A percentile compares a stretch with the other conserved stretches of the same genome.
phyloP scores from a whole-genome alignment of 1,284 basidiomycete species.

The Cutaneotrichosporon sp. region DNA sequence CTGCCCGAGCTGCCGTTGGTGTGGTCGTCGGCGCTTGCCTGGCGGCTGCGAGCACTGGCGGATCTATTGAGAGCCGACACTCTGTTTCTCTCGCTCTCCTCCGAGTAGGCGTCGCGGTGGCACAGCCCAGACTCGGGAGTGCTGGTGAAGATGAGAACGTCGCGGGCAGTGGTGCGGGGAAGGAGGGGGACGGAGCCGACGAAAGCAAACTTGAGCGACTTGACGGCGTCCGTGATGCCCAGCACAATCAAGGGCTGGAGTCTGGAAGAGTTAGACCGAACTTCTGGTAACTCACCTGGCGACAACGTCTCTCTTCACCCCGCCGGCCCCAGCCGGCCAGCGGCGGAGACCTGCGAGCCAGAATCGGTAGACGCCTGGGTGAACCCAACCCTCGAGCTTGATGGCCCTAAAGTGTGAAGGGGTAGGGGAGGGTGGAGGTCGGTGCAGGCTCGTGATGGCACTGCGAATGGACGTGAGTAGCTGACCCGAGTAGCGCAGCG shows the following conservation, averaged over 20 bases:
- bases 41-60: not conserved
- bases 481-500: conserved; percentile 31
- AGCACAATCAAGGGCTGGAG: conserved; percentile 41
- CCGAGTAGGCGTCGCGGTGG: conserved; percentile 13
- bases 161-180: conserved; percentile 36
- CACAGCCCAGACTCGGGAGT: conserved; percentile 33
- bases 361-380: conserved; percentile 48
- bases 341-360: conserved; percentile 47
- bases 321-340: conserved; percentile 28
- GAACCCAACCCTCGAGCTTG: conserved; percentile 49
- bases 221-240: conserved; percentile 36
- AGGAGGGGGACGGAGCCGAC: conserved; percentile 40
- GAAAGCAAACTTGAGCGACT: conserved; percentile 34
- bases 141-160: conserved; percentile 46
- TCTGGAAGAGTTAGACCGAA: conserved; percentile 19
- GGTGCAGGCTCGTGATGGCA: conserved; percentile 29
- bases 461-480: conserved; percentile 41
- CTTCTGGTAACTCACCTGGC: conserved; percentile 37
- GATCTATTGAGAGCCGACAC: not conserved
- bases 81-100: conserved; percentile 4
- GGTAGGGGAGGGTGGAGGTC: conserved; percentile 7
- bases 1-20: not conserved
- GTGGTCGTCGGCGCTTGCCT: not conserved
- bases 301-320: conserved; percentile 32
- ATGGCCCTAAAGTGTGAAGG: conserved; percentile 26